Evolutionary conservation across 2,329 filamentous ascomycete species (phyloP).

Genomic region (Verticillium zaregamsianum): DNA sequence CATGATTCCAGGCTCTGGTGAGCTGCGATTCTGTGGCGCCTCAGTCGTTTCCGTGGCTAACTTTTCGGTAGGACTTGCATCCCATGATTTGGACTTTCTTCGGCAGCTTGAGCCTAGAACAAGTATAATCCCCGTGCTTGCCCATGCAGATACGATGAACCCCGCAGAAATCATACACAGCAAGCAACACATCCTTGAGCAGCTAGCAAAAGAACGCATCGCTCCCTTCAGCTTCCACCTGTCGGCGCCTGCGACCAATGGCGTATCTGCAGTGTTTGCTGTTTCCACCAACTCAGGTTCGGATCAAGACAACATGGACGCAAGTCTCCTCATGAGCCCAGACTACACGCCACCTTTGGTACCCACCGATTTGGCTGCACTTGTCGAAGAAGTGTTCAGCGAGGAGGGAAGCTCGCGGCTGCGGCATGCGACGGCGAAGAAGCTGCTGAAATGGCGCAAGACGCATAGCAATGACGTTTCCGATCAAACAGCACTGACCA

Average conservation of each 20-base stretch:
- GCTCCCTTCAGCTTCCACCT: constrained; percentile 62
- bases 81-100: constrained; percentile 65
- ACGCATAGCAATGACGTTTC: constrained; percentile 6
- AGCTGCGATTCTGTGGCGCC: constrained; percentile 17
- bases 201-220: constrained; percentile 54
- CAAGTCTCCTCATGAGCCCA: constrained; percentile 86
- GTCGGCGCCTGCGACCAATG: constrained; percentile 22
- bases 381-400: constrained; percentile 75
- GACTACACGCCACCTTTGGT: constrained; percentile 82
- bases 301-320: constrained; percentile 83
- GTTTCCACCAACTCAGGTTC: constrained; percentile 70
- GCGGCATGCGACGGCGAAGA: constrained; percentile 76
- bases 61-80: constrained; percentile 24
- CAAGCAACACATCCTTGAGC: constrained; percentile 55
- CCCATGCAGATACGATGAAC: constrained; percentile 68
- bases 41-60: background rate
- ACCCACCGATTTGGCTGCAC: constrained; percentile 64
- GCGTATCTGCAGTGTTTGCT: constrained; percentile 55
- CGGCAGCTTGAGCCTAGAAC: constrained; percentile 66
- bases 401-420: constrained; percentile 75
- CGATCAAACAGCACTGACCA: constrained; percentile 18
- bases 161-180: constrained; percentile 49
- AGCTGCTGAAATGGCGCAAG: constrained; percentile 69
- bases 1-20: constrained; percentile 66
- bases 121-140: constrained; percentile 80